Evolutionary conservation across 1,284 basidiomycete genomes (phyloP), one percentile per base, ranked within the genome.

Genomic region (Xerocomus nothofagi): DNA sequence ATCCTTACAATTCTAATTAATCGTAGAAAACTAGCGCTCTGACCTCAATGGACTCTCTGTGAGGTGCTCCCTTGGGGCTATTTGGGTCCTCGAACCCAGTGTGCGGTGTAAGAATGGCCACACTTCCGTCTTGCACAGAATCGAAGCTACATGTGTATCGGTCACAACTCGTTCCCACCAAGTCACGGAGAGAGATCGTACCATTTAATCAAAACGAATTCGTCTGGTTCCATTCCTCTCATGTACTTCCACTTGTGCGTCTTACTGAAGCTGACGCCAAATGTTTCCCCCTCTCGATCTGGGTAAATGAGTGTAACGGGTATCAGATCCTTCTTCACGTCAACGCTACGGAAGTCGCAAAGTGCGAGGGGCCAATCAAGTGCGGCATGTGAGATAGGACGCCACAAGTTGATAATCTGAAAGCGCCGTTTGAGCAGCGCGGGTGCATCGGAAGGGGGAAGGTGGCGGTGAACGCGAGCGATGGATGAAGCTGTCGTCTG

Each of bases 371-470:
- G 80, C 54, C 65, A 66, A 55, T 81, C 76, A 18, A 70, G 62
- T 12, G 73, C 79, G 3, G 73, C 60, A 40, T 75, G 67, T 27
- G 69, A 65, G 53, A 82, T 73, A 2, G 79, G 79, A 17, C 78
- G 69, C 80, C 80, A 82, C 50, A 81, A 63, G 60, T 81, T 81
- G 65, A 81, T 51, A 44, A 81, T 73, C 52, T 77, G 77, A 31
- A 75, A 81, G 30, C 84, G 80, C 1, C 60, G 61, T 43, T 64
- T 49, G 66, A 67, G 51, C 41, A 60, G 10, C 17, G 46, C 44
- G 0, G 73, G 74, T 0, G 72, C 79, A 24, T 81, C 78, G 3
- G 64, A 62, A 0, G 71, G 58, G 0, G 79, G 77, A 17, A 81
- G 73, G 56, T 84, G 82, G 8, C 76, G 73, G 34, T 71, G 71